Evolutionary conservation across 2,329 filamentous ascomycete genomes (phyloP), one percentile per base, ranked within the genome.

Genomic region (Colletotrichum sansevieriae): DNA sequence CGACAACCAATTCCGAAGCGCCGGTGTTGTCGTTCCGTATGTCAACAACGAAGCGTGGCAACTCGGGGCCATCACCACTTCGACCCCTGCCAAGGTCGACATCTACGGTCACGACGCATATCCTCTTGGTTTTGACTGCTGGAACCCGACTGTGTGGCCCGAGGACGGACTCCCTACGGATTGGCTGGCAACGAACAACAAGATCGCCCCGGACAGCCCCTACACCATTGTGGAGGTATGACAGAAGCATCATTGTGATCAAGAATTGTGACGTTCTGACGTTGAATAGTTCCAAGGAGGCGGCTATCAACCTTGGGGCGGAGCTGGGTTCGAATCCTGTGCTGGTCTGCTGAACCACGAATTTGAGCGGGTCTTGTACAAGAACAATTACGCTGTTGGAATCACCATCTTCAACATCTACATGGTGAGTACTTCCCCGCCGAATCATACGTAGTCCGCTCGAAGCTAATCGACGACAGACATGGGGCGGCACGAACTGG

Each of bases 401-500:
- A 84, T 88, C 11, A 88, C 86, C 0, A 86, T 94, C 18, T 79
- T 92, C 70, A 93, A 90, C 73, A 73, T 92, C 15, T 93, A 93
- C 78, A 93, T 93, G 92, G 87, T 88, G 72, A 72, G 79, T 70
- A 6, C 4, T 39, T 18, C 2, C n/a, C 11, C 9, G 3, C 12
- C 12, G 2, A 18, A 25, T 7, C 33, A 3, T 5, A 9, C 5
- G 3, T 5, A n/a, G n/a, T 39, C 11, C 18, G 11, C 3, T 0
- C 18, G 5, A 1, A 5, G 5, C 25, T 52, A n/a, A 55, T 47
- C 47, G 22, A 70, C 47, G 39, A 33, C 43, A 85, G 84, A 88
- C 85, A 1, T 91, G 85, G 71, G 92, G 92, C 11, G 92, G 91
- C 12, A 93, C 91, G 0, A 94, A 94, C 75, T 94, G 91, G 91